Evolutionary conservation across 2,329 filamentous ascomycete species (phyloP).

Genomic region (Leptoxyphium fumago): DNA sequence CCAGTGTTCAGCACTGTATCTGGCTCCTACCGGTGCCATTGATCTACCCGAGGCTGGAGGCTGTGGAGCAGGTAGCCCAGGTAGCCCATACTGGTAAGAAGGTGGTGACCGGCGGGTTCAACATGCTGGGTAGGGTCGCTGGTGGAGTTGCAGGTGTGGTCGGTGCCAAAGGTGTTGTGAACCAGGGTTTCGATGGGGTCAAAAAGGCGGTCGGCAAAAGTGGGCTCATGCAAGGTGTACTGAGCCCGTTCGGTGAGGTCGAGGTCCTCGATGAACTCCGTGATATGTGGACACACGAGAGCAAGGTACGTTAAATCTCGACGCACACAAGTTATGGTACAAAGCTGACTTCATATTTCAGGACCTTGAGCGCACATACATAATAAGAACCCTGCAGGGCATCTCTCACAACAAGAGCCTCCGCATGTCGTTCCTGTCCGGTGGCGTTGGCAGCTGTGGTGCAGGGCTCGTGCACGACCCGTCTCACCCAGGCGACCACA

Average conservation of each 20-base stretch:
- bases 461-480: conserved; percentile 92
- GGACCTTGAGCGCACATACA: conserved; percentile 89
- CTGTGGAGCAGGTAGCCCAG: conserved; percentile 78
- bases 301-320: conserved; percentile 43
- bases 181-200: conserved; percentile 81
- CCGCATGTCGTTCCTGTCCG: conserved; percentile 92
- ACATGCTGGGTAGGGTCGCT: conserved; percentile 86
- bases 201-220: conserved; percentile 95
- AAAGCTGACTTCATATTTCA: conserved; percentile 15
- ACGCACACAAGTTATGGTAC: too few species aligned
- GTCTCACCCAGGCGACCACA: conserved; percentile 79
- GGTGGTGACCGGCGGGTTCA: conserved; percentile 90
- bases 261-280: conserved; percentile 87
- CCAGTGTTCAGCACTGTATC: conserved; percentile 88
- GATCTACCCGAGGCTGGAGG: conserved; percentile 80
- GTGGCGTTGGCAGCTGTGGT: conserved; percentile 78
- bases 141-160: conserved; percentile 91
- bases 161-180: conserved; percentile 83
- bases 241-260: conserved; percentile 93
- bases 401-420: conserved; percentile 92
- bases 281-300: conserved; percentile 97
- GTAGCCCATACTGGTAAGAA: conserved; percentile 93
- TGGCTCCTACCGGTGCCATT: conserved; percentile 91
- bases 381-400: conserved; percentile 88
- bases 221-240: conserved; percentile 85